A percentile compares a stretch with the other conserved stretches of the same genome.
These are phyloP conservation scores for Pisolithus albus DNA, from an alignment of 768 basidiomycete genomes.

Conservation along the genomic window DNA sequence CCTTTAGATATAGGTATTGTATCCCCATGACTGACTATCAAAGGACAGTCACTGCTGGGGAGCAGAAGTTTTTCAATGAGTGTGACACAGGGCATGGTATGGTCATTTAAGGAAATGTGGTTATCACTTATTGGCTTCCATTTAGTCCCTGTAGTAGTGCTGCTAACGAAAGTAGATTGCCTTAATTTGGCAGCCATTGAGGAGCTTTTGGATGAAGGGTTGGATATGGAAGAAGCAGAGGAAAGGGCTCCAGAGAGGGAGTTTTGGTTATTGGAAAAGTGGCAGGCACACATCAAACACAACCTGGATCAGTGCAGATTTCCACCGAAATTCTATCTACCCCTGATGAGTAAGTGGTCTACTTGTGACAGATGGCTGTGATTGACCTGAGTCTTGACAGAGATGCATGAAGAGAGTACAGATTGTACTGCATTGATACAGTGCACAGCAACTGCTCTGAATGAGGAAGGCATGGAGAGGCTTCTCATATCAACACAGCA, in stretches of 20 bases:
- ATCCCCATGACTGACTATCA: conserved; percentile 21
- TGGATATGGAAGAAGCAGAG: conserved; percentile 7
- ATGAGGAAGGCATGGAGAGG: neutral
- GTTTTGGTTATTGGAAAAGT: neutral
- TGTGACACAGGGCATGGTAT: conserved; percentile 9
- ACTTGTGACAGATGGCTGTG: neutral
- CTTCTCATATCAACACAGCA: neutral
- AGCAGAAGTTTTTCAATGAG: conserved; percentile 27
- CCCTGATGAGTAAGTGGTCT: neutral
- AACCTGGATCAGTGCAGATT: neutral
- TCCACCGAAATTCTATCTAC: neutral
- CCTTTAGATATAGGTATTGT: conserved; percentile 30
- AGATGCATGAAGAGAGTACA: neutral
- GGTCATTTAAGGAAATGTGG: neutral
- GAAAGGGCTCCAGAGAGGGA: conserved; percentile 11
- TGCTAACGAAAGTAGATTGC: conserved; percentile 35
- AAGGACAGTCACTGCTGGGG: conserved; percentile 23
- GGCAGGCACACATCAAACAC: neutral
- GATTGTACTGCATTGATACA: neutral
- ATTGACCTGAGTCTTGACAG: neutral
- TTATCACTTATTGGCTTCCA: neutral
- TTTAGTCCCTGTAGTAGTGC: conserved; percentile 32
- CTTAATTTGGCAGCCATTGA: conserved; percentile 16
- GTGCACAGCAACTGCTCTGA: neutral
- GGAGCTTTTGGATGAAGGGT: conserved; percentile 5